phyloP scores from a whole-genome alignment of 2,329 filamentous ascomycete genomes.

The Lecanicillium sp. region DNA sequence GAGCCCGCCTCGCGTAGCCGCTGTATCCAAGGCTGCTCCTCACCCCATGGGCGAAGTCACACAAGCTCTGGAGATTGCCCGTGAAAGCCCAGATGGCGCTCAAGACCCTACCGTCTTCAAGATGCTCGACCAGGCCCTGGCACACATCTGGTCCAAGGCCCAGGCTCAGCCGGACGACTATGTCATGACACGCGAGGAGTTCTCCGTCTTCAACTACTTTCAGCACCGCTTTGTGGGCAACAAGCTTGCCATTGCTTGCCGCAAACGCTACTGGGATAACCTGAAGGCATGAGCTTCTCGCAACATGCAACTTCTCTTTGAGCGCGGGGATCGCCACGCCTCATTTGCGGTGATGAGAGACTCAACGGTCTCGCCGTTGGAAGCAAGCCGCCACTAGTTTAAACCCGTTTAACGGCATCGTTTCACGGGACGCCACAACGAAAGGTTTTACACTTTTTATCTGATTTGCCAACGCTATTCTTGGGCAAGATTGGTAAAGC shows the following conservation, averaged over 20 bases:
- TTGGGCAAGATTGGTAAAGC: no score
- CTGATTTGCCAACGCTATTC: no score
- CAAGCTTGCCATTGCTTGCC: constrained; percentile 36
- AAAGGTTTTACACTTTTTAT: no score
- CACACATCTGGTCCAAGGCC: constrained; percentile 60
- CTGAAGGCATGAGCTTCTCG: constrained; percentile 24
- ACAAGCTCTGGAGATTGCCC: constrained; percentile 66
- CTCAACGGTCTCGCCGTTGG: no score
- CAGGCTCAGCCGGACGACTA: constrained; percentile 58
- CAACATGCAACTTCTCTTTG: no score
- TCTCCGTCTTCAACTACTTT: constrained; percentile 81
- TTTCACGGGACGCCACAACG: neutral
- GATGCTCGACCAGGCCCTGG: constrained; percentile 57
- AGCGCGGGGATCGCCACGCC: no score
- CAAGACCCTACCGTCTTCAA: constrained; percentile 53
- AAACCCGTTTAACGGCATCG: no score
- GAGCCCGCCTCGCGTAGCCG: constrained; percentile 8
- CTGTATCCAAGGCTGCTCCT: constrained; percentile 15
- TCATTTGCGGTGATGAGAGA: no score
- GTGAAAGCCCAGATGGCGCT: constrained; percentile 60
- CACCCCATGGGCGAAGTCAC: constrained; percentile 31
- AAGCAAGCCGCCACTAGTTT: no score
- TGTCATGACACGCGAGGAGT: constrained; percentile 68
- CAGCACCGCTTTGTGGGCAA: constrained; percentile 55
- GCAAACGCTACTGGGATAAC: constrained; percentile 46